Conservation (phyloP, 164 flowering plant species). For the Macadamia tetraphylla region DNA sequence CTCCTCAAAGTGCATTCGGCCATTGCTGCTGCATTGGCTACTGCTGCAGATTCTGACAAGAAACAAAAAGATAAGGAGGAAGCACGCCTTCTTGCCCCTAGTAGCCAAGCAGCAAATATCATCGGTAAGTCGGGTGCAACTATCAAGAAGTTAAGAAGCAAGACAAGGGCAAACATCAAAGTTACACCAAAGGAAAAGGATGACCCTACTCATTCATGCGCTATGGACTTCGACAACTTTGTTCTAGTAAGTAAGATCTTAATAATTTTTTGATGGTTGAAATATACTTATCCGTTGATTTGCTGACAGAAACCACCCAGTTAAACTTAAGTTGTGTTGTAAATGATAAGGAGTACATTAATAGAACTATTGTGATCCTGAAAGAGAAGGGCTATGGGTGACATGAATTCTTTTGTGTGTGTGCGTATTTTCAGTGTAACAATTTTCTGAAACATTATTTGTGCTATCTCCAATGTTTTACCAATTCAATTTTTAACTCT, state of each 20-base stretch:
- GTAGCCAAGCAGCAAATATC: constrained; percentile 89
- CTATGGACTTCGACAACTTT: constrained; percentile 88
- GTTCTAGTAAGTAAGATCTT: constrained; percentile 47
- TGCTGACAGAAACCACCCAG: background rate
- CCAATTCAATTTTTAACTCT: no score
- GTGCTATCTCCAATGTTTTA: no score
- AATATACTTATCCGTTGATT: background rate
- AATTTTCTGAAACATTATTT: no score
- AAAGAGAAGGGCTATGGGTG: no score
- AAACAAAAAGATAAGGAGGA: constrained; percentile 55
- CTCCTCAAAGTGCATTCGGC: constrained; percentile 76
- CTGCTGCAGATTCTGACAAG: constrained; percentile 41
- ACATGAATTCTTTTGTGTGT: no score
- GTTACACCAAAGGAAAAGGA: constrained; percentile 60
- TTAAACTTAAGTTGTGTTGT: no score
- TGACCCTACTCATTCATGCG: constrained; percentile 85
- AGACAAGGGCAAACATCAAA: constrained; percentile 54
- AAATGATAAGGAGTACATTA: no score
- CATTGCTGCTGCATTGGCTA: constrained; percentile 59
- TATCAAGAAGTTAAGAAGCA: constrained; percentile 73
- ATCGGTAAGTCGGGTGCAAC: constrained; percentile 90
- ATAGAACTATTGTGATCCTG: no score
- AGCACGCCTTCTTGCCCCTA: constrained; percentile 78
- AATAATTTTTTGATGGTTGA: background rate
- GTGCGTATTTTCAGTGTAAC: no score